A percentile compares a stretch with the other conserved stretches of the same genome.
phyloP scores from a whole-genome alignment of 2,329 filamentous ascomycete genomes.

The Fusarium sp. region DNA sequence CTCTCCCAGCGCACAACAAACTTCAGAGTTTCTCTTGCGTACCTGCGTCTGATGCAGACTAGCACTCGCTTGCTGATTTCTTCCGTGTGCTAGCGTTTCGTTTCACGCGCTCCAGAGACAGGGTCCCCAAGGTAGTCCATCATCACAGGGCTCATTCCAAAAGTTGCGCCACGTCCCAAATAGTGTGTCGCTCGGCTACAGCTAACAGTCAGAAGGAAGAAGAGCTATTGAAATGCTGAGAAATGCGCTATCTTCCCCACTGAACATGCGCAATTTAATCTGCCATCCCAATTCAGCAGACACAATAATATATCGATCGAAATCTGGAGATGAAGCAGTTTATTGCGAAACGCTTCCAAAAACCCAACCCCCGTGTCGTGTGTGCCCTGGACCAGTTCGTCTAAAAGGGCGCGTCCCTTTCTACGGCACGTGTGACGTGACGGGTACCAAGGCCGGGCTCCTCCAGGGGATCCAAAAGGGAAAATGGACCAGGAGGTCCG shows the following conservation, averaged over 20 bases:
- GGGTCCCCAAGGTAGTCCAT: not conserved
- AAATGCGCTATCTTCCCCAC: not conserved
- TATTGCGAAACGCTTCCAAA: not conserved
- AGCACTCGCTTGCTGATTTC: constrained; percentile 31
- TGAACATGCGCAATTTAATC: not conserved
- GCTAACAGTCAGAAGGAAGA: not conserved
- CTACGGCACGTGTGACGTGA: constrained; percentile 38
- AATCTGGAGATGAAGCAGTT: constrained; percentile 5
- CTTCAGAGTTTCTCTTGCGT: constrained; percentile 6
- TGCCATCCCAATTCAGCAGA: not conserved
- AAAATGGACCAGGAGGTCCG: constrained; percentile 32
- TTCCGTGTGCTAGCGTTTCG: constrained; percentile 40
- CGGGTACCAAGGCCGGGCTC: constrained; percentile 10
- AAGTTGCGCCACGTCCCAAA: constrained; percentile 9
- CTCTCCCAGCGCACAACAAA: not conserved
- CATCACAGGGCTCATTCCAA: constrained; percentile 33
- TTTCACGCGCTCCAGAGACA: constrained; percentile 29
- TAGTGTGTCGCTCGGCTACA: not conserved
- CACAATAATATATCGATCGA: not conserved
- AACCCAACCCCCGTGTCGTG: not conserved
- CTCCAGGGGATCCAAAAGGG: not conserved
- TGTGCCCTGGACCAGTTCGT: constrained; percentile 3
- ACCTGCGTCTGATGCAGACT: constrained; percentile 30
- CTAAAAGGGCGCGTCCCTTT: constrained; percentile 38
- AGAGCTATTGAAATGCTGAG: not conserved